phyloP scores from a whole-genome alignment of 306 rosid genomes.

The Pyrus bretschneideri region DNA sequence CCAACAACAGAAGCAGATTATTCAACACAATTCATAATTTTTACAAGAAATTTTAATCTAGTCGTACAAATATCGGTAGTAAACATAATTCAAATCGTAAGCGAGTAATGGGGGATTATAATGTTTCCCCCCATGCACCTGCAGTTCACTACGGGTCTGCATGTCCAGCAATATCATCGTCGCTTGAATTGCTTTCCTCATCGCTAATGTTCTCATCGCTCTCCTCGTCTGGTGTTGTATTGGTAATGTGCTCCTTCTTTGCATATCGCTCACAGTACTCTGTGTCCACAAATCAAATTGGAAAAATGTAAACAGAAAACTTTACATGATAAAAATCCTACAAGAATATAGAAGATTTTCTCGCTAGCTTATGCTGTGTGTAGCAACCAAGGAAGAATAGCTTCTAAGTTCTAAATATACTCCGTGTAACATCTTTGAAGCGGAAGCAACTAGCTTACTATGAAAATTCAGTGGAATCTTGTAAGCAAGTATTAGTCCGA shows the following conservation, averaged over 20 bases:
- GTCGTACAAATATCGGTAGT: constrained; percentile 26
- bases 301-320: not conserved
- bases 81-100: constrained; percentile 18
- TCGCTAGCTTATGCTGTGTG: not conserved
- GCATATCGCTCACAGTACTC: constrained; percentile 95
- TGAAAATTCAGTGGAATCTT: not conserved
- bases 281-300: constrained; percentile 33
- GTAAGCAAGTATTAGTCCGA: not conserved
- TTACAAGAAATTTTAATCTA: constrained; percentile 27
- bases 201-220: constrained; percentile 71
- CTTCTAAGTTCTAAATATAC: not conserved
- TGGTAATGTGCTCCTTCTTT: constrained; percentile 58
- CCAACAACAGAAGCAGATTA: not conserved
- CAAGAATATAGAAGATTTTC: not conserved
- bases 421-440: not conserved
- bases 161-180: constrained; percentile 81
- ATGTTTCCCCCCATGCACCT: constrained; percentile 4
- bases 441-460: not conserved
- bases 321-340: not conserved
- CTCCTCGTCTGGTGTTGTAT: constrained; percentile 60
- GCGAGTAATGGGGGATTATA: constrained; percentile 21
- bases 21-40: constrained; percentile 17
- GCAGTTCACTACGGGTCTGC: constrained; percentile 51
- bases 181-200: constrained; percentile 66
- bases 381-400: not conserved